phyloP scores from a whole-genome alignment of 2,329 filamentous ascomycete genomes.

The Colletotrichum australisinense region DNA sequence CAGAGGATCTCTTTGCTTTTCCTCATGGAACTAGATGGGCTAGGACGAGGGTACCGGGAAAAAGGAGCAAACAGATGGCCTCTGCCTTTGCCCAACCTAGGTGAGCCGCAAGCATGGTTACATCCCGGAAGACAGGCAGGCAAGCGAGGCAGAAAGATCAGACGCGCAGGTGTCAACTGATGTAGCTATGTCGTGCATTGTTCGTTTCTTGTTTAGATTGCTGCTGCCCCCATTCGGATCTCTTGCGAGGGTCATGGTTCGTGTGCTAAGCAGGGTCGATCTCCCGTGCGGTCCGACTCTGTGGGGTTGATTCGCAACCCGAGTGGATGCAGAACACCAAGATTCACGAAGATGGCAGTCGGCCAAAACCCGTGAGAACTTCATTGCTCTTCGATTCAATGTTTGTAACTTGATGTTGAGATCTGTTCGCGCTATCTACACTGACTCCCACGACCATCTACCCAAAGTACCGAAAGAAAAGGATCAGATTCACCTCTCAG shows the following conservation, averaged over 20 bases:
- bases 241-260: background rate
- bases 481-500: slow-evolving; percentile 10
- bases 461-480: background rate
- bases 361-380: background rate
- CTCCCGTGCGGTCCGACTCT: slow-evolving; percentile 9
- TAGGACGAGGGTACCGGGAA: background rate
- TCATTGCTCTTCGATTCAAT: background rate
- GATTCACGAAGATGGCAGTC: background rate
- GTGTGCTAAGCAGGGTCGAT: background rate
- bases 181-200: slow-evolving; percentile 10
- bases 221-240: background rate
- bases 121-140: background rate
- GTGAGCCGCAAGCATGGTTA: background rate
- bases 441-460: background rate
- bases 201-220: slow-evolving; percentile 3
- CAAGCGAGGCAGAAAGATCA: background rate
- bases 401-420: background rate
- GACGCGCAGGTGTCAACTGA: slow-evolving; percentile 1
- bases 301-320: background rate
- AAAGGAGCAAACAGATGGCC: background rate
- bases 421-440: background rate
- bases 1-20: background rate
- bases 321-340: background rate
- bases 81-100: background rate
- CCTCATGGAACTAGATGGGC: background rate